Evolutionary conservation across 2,329 filamentous ascomycete genomes (phyloP).

Genomic region (Metarhizium humberi): DNA sequence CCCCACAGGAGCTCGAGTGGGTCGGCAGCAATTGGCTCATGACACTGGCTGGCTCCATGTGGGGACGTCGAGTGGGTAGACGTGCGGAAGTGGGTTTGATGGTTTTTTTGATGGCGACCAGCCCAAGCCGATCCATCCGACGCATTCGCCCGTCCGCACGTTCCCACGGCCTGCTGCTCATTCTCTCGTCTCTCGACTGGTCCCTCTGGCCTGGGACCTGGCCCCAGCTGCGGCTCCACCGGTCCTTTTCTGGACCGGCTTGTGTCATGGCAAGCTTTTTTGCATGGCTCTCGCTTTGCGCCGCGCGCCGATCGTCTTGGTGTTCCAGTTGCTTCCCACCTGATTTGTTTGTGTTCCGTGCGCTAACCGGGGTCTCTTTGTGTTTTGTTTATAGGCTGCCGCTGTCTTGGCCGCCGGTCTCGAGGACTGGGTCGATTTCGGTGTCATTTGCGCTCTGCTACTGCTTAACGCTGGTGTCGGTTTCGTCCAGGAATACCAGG

Average conservation of each 20-base stretch:
- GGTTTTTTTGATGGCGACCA: not conserved
- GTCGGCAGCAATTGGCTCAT: constrained; percentile 16
- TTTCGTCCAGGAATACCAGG: constrained; percentile 85
- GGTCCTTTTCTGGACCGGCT: not conserved
- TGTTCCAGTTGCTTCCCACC: not conserved
- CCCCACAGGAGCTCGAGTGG: constrained; percentile 23
- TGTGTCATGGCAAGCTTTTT: not conserved
- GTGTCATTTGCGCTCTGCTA: constrained; percentile 77
- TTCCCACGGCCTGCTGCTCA: not conserved
- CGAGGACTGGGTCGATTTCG: constrained; percentile 85
- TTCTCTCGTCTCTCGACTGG: no score
- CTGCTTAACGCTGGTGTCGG: constrained; percentile 78
- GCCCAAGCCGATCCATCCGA: constrained; percentile 14
- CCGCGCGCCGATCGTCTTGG: not conserved
- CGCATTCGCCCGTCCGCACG: constrained; percentile 1
- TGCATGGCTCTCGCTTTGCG: not conserved
- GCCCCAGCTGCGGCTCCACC: not conserved
- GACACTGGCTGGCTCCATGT: constrained; percentile 15
- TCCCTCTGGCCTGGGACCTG: not conserved
- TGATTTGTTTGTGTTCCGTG: not conserved
- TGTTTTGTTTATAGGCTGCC: constrained; percentile 42
- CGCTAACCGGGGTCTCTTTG: constrained; percentile 16
- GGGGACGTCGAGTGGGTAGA: constrained; percentile 7
- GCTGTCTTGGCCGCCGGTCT: constrained; percentile 76
- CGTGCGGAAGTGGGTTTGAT: not conserved